Percentiles rank a stretch among this genome's conserved stretches.
phyloP scores from a whole-genome alignment of 805 yeast species.

The Candida sanyiensis region DNA sequence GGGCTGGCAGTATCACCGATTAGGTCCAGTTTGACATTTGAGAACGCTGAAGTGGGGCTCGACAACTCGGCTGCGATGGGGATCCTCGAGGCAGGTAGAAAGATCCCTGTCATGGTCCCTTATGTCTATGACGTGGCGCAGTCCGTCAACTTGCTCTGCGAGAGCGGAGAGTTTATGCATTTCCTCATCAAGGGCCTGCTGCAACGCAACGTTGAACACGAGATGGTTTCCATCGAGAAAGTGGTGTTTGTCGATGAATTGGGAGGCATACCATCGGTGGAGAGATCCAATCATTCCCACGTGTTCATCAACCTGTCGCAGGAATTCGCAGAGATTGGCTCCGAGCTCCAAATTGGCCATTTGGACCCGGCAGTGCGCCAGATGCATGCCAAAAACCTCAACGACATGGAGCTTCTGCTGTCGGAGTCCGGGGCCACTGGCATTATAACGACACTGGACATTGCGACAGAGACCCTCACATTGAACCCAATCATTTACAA shows the following conservation, averaged over 20 bases:
- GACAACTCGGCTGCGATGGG: constrained; percentile 1
- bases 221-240: constrained; percentile 59
- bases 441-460: constrained; percentile 74
- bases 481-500: constrained; percentile 87
- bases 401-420: constrained; percentile 56
- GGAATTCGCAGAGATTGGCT: constrained; percentile 61
- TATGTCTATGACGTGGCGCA: constrained; percentile 54
- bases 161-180: constrained; percentile 37
- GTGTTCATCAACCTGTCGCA: constrained; percentile 81
- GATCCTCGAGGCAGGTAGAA: neutral
- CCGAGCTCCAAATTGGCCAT: constrained; percentile 60
- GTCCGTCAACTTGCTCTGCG: constrained; percentile 34
- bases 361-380: constrained; percentile 39
- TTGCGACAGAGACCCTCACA: constrained; percentile 47
- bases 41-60: neutral
- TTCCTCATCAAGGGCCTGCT: constrained; percentile 31
- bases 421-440: constrained; percentile 59
- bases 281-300: constrained; percentile 76
- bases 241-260: constrained; percentile 68
- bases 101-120: constrained; percentile 53
- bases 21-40: neutral
- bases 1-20: constrained; percentile 1
- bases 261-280: constrained; percentile 91
- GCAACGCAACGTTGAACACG: constrained; percentile 13
- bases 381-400: constrained; percentile 59